Evolutionary conservation across 495 filamentous ascomycete species (phyloP), one percentile per base, ranked within the genome.

Genomic region (Chaetomidium leptoderma): DNA sequence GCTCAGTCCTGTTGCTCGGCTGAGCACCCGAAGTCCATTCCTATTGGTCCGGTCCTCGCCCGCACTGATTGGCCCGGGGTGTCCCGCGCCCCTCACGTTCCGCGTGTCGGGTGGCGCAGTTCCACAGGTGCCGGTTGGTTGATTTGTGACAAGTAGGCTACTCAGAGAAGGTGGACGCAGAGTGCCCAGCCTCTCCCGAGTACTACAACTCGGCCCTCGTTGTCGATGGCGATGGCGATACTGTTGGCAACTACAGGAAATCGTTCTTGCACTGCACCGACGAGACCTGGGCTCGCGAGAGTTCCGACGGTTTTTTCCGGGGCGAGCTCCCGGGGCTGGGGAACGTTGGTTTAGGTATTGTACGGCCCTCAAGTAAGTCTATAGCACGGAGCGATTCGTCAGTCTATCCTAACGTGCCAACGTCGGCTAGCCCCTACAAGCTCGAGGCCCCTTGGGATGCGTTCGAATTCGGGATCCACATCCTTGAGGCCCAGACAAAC

Each of bases 241-340:
- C 87, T 0, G 72, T 96, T 33, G 80, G 77, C 39, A 89, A 96
- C 72, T 96, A 97, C 71, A 83, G 93, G 58, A 98, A 98, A 70
- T 78, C 76, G 17, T 91, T 91, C 61, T 78, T 98, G 57, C 96
- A 91, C 70, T 87, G 87, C 71, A 92, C 90, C 1, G 68, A 70
- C 36, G 68, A 66, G 51, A 67, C 61, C 0, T 98, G 93, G 93
- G 90, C 92, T 4, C 69, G 82, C 4, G 91, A 96, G 72, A 89
- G 90, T 14, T 32, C 42, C 10, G 72, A 77, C 8, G 85, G 85
- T 23, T 90, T 86, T 66, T 85, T 71, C 66, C 59, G 66, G 44
- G 78, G 76, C 17, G 59, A 70, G 5, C 68, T 85, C 14, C 70
- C 76, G 2, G 74, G 72, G 3, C 49, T 84, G 6, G 82, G 81